Conservation (phyloP, 148 eudicot species). For the Rhododendron molle region DNA sequence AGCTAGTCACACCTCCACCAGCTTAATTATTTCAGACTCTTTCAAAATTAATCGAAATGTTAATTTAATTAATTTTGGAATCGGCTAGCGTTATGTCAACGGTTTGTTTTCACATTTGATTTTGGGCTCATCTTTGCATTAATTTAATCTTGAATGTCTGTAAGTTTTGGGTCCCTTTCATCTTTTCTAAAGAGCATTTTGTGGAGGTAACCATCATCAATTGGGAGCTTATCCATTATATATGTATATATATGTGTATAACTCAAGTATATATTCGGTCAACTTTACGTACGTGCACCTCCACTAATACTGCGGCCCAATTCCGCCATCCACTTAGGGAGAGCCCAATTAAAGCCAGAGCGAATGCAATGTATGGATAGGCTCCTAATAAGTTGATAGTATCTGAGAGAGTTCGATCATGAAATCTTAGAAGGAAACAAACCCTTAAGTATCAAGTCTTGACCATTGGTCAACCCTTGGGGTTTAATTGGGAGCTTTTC, state of each 20-base stretch:
- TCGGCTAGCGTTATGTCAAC: conserved; percentile 22
- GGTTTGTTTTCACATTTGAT: conserved; percentile 13
- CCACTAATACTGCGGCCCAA: no score
- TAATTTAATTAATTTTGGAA: neutral
- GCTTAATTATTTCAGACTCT: neutral
- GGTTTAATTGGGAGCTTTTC: neutral
- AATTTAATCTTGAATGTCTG: neutral
- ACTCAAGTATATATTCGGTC: neutral
- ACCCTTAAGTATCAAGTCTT: no score
- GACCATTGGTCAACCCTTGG: neutral
- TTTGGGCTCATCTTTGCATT: neutral
- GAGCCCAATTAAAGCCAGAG: no score
- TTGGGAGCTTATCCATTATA: neutral
- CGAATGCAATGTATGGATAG: no score
- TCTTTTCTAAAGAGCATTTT: conserved; percentile 3
- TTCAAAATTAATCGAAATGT: neutral
- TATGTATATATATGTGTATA: no score
- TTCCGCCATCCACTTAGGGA: neutral
- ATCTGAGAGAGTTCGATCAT: no score
- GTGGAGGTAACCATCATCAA: neutral
- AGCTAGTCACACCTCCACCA: conserved; percentile 6
- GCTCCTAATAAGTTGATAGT: no score
- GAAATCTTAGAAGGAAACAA: neutral
- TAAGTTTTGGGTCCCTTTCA: neutral
- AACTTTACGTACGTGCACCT: no score